Percentiles rank a stretch among this genome's conserved stretches.
Conservation (phyloP, 2,329 filamentous ascomycete species). For the Botrytis tulipae region DNA sequence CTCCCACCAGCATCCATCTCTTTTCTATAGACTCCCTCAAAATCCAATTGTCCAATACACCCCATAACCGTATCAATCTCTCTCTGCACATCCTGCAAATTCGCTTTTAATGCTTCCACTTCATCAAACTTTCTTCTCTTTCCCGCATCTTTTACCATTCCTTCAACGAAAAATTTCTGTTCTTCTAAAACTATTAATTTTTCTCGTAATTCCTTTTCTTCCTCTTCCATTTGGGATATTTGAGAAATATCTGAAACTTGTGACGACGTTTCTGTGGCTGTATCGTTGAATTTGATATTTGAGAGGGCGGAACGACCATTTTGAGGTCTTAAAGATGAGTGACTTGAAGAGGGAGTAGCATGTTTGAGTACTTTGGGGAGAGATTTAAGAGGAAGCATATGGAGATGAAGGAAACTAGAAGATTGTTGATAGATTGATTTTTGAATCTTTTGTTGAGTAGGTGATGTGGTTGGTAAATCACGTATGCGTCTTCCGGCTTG, state of each 20-base stretch:
- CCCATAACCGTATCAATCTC: constrained; percentile 64
- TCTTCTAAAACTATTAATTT: constrained; percentile 68
- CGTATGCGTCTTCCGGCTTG: constrained; percentile 65
- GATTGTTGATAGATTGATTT: constrained; percentile 68
- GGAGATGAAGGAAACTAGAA: constrained; percentile 65
- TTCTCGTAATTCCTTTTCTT: constrained; percentile 68
- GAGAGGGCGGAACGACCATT: constrained; percentile 47
- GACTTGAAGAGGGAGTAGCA: constrained; percentile 52
- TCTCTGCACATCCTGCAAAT: constrained; percentile 62
- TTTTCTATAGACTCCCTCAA: constrained; percentile 36
- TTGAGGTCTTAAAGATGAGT: constrained; percentile 23
- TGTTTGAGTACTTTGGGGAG: constrained; percentile 60
- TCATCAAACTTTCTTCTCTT: constrained; percentile 68
- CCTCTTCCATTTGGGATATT: constrained; percentile 63
- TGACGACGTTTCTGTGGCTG: constrained; percentile 45
- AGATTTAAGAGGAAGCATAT: constrained; percentile 71
- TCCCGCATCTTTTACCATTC: constrained; percentile 69
- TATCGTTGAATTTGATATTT: constrained; percentile 56
- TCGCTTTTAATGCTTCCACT: constrained; percentile 60
- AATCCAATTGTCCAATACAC: constrained; percentile 56
- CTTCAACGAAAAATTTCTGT: constrained; percentile 68
- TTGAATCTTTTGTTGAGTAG: constrained; percentile 62
- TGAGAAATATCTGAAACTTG: constrained; percentile 55
- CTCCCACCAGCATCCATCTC: constrained; percentile 21
- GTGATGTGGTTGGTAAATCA: constrained; percentile 62